These are phyloP conservation scores for Phyllosticta capitalensis DNA, from an alignment of 2,329 filamentous ascomycete genomes.

Conservation along the genomic window DNA sequence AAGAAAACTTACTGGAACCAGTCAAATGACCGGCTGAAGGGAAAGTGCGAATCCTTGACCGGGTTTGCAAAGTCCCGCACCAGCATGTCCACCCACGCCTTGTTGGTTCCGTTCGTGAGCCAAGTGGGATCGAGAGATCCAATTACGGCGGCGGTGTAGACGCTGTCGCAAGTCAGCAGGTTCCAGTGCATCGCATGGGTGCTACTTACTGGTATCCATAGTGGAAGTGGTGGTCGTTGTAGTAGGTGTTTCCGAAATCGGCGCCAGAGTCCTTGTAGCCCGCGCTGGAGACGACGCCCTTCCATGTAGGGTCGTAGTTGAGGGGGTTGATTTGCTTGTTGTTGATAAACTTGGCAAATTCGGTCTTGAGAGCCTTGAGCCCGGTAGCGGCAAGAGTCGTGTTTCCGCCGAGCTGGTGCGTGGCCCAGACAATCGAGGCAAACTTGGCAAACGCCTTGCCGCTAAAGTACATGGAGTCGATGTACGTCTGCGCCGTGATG, in stretches of 20 bases:
- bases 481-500: slow-evolving; percentile 61
- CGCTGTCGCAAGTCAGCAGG: slow-evolving; percentile 57
- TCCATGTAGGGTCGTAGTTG: slow-evolving; percentile 57
- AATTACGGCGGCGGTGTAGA: slow-evolving; percentile 72
- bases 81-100: slow-evolving; percentile 72
- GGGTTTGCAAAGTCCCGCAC: slow-evolving; percentile 81
- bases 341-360: slow-evolving; percentile 40
- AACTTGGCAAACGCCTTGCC: slow-evolving; percentile 41
- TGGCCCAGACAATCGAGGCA: slow-evolving; percentile 35
- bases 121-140: slow-evolving; percentile 70
- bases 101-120: slow-evolving; percentile 55
- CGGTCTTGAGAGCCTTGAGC: slow-evolving; percentile 41
- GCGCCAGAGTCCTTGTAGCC: slow-evolving; percentile 61
- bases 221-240: slow-evolving; percentile 62
- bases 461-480: slow-evolving; percentile 61
- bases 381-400: slow-evolving; percentile 44
- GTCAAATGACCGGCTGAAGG: slow-evolving; percentile 65
- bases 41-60: slow-evolving; percentile 59
- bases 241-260: slow-evolving; percentile 87
- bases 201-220: slow-evolving; percentile 40
- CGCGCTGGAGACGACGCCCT: slow-evolving; percentile 71
- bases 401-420: slow-evolving; percentile 51
- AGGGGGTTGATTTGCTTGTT: slow-evolving; percentile 43
- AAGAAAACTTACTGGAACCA: slow-evolving; percentile 58
- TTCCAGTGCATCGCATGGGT: background rate